phyloP scores from a whole-genome alignment of 1,284 basidiomycete genomes.

The Rhodotorula glutinis region DNA sequence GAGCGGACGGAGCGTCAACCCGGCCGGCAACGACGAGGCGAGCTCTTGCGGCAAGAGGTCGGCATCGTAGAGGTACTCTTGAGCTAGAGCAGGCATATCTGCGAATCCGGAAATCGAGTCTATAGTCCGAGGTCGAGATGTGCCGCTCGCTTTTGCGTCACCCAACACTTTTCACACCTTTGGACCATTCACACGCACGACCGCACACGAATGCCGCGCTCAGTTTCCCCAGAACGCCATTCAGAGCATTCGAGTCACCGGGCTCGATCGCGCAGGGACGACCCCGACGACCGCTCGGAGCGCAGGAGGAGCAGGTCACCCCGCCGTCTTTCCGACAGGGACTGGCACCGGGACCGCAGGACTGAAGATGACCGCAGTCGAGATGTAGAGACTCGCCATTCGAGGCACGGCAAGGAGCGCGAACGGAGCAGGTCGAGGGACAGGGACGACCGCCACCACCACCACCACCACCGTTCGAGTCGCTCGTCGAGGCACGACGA shows the following conservation, averaged over 20 bases:
- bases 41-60: not conserved
- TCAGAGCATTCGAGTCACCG: constrained; percentile 7
- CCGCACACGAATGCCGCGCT: constrained; percentile 36
- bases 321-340: not conserved
- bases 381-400: not conserved
- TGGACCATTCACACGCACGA: not conserved
- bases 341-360: not conserved
- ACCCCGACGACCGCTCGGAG: constrained; percentile 3
- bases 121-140: not conserved
- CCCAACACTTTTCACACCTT: too few species aligned
- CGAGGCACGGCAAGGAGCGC: not conserved
- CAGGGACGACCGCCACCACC: not conserved
- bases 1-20: constrained; percentile 75
- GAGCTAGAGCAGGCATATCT: not conserved
- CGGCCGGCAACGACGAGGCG: not conserved
- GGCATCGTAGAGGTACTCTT: constrained; percentile 11
- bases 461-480: not conserved
- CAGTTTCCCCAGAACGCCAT: constrained; percentile 17
- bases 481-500: too few species aligned
- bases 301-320: constrained; percentile 11
- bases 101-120: not conserved
- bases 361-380: not conserved
- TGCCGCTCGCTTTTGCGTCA: not conserved
- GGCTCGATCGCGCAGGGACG: not conserved
- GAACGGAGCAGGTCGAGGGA: constrained; percentile 7